Base-by-base conservation (phyloP, 495 filamentous ascomycete species). In the Staphylotrichum longicolle region DNA sequence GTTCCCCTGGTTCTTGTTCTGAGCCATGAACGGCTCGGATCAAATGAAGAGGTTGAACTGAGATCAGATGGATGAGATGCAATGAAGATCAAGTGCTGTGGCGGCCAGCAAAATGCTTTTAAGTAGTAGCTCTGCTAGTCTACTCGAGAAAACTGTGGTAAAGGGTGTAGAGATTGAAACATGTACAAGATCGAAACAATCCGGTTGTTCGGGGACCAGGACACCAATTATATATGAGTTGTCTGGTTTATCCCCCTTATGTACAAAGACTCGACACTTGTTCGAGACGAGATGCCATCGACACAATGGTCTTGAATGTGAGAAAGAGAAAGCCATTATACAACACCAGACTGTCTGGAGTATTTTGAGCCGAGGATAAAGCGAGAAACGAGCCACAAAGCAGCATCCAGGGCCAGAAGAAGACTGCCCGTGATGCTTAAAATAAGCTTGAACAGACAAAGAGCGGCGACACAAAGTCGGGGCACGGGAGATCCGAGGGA, bases 71-170 rank as follows among this genome's bases (percentile, higher is more conserved):
- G 20, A 27, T 27, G 20, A 27, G 20, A 27, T 27, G 20, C 20
- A 27, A 27, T 27, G 20, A 27, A 27, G 20, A 27, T 27, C 20
- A 27, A 27, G 20, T 27, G 20, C 20, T 27, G 20, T 27, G 20
- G 20, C 20, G 20, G 20, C 20, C 0, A 27, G 20, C 20, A 27
- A 27, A 20, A 14, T 4, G 49, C 6, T 14, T 50, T 42, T 20
- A 50, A 41, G 44, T 62, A 52, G 60, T 54, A 57, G 60, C 54
- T 52, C 54, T 40, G 47, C 54, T 57, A 54, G 47, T 53, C 54
- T 57, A 57, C 54, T 45, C 10, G 20, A 41, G 3, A n/a, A 14
- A 27, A 48, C n/a, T 34, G 37, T 45, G n/a, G 15, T 34, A 3
- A 3, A 32, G 7, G 3, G 45, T 30, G 8, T 7, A 7, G 33